A percentile compares a stretch with the other conserved stretches of the same genome.
These are phyloP conservation scores for Venturia asperata DNA, from an alignment of 2,329 filamentous ascomycete species.

Conservation along the genomic window DNA sequence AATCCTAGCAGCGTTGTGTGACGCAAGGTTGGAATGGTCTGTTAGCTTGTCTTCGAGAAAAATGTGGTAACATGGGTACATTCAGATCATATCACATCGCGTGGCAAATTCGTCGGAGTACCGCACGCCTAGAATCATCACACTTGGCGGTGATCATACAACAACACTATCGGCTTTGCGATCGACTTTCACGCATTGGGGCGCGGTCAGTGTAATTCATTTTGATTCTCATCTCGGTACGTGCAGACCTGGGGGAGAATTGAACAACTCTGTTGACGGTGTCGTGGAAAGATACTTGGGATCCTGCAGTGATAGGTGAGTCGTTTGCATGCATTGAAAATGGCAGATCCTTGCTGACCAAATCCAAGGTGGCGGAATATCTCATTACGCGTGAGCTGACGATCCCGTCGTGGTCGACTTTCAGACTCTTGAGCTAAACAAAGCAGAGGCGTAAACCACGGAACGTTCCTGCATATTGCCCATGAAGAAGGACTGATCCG, in stretches of 20 bases:
- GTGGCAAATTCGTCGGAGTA: conserved; percentile 41
- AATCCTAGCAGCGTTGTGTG: not conserved
- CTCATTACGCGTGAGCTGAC: conserved; percentile 48
- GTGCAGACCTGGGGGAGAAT: conserved; percentile 17
- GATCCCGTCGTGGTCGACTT: not conserved
- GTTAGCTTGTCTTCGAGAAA: not conserved
- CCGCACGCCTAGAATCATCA: conserved; percentile 44
- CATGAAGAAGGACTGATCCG: conserved; percentile 54
- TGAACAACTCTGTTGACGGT: not conserved
- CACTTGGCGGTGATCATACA: conserved; percentile 50
- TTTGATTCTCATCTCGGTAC: conserved; percentile 48
- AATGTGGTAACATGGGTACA: conserved; percentile 6
- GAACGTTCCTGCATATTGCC: conserved; percentile 55
- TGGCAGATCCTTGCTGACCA: conserved; percentile 20
- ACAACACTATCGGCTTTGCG: conserved; percentile 48
- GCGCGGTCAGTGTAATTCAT: conserved; percentile 50
- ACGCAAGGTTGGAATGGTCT: not conserved
- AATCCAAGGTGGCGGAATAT: conserved; percentile 47
- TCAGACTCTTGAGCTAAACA: conserved; percentile 1
- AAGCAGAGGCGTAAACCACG: conserved; percentile 21
- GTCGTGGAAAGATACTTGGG: conserved; percentile 45
- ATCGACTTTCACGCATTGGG: conserved; percentile 46
- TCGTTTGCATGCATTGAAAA: conserved; percentile 2
- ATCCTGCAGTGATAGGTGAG: conserved; percentile 46
- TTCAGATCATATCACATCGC: conserved; percentile 40